These are phyloP conservation scores for Paraleonurus japonicus DNA, from an alignment of 257 asterid species.

Conservation along the genomic window DNA sequence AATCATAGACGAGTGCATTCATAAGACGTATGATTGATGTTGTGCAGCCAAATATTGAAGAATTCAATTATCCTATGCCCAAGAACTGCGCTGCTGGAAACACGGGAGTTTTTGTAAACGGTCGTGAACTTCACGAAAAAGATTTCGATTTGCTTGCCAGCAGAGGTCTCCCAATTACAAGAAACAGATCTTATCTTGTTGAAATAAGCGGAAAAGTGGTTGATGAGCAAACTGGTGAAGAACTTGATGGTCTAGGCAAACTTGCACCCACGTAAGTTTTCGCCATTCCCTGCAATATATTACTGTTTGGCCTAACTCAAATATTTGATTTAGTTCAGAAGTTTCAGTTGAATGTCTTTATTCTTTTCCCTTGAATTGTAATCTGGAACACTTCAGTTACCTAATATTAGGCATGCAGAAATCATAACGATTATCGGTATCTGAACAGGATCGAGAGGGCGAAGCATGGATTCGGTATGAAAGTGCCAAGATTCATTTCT, in stretches of 20 bases:
- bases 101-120: constrained; percentile 71
- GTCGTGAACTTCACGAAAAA: constrained; percentile 86
- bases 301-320: neutral
- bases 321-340: no score
- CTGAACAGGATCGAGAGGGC: constrained; percentile 76
- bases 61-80: constrained; percentile 67
- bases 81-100: constrained; percentile 82
- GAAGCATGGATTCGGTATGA: constrained; percentile 94
- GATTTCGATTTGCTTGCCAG: constrained; percentile 77
- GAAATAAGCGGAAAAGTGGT: constrained; percentile 79
- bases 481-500: constrained; percentile 55
- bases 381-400: neutral
- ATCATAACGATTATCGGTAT: constrained; percentile 14
- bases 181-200: constrained; percentile 59
- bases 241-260: constrained; percentile 82
- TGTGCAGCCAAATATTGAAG: constrained; percentile 91
- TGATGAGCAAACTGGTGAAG: constrained; percentile 85
- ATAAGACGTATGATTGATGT: constrained; percentile 13
- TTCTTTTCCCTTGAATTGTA: neutral
- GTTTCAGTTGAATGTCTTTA: no score
- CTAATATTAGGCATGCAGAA: no score
- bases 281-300: neutral
- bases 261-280: constrained; percentile 94
- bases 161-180: constrained; percentile 75
- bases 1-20: no score